Evolutionary conservation across 2,329 filamentous ascomycete genomes (phyloP).

Genomic region (Didymosphaeria variabile): DNA sequence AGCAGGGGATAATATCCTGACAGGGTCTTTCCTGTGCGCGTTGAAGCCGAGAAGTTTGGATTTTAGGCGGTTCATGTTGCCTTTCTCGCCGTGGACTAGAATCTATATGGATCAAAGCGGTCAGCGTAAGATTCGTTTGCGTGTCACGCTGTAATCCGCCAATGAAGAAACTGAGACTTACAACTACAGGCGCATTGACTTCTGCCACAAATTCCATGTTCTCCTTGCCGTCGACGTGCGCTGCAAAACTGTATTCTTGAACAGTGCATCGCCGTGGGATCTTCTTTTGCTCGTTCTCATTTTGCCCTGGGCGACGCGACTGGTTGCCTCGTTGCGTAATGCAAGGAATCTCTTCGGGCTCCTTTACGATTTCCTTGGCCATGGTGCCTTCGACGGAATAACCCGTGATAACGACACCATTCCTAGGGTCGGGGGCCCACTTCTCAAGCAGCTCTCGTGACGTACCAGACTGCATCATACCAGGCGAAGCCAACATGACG

Average conservation of each 20-base stretch:
- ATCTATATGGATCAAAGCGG: constrained; percentile 65
- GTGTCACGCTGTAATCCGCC: too few species aligned
- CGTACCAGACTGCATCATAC: constrained; percentile 98
- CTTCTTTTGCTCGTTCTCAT: constrained; percentile 85
- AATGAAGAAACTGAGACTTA: constrained; percentile 65
- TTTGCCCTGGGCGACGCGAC: constrained; percentile 69
- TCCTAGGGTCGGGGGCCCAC: constrained; percentile 96
- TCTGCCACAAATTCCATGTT: constrained; percentile 98
- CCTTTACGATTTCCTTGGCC: constrained; percentile 94
- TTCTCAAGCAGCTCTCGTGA: constrained; percentile 91
- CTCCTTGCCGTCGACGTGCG: constrained; percentile 94
- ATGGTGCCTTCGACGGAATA: constrained; percentile 99
- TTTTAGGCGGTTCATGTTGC: constrained; percentile 97
- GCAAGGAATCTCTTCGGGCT: constrained; percentile 92
- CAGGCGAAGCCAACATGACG: constrained; percentile 95
- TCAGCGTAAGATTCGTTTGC: constrained; percentile 16
- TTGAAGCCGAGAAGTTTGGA: constrained; percentile 95
- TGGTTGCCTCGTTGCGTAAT: constrained; percentile 73
- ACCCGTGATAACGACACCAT: constrained; percentile 97
- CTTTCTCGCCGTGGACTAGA: constrained; percentile 94
- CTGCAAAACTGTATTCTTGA: constrained; percentile 93
- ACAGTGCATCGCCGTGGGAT: constrained; percentile 93
- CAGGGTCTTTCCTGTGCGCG: constrained; percentile 78
- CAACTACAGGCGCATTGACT: constrained; percentile 88
- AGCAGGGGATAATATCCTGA: constrained; percentile 91